Conservation (phyloP, 495 filamentous ascomycete genomes). For the Xeromyces bisporus region DNA sequence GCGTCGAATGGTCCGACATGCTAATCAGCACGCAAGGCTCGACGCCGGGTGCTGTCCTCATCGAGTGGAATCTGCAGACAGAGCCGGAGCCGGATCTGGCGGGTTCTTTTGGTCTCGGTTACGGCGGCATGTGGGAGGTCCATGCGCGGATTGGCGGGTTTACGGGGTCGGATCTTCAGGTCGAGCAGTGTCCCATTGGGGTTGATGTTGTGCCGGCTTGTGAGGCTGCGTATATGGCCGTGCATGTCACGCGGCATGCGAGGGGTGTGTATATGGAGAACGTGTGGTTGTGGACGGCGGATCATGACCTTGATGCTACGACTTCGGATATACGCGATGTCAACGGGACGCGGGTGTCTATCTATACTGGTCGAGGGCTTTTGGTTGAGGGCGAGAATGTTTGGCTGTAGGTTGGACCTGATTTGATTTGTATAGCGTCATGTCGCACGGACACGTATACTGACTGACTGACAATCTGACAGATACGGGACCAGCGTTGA, state of each 20-base stretch:
- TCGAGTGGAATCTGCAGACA: constrained; percentile 60
- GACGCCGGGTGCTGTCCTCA: constrained; percentile 48
- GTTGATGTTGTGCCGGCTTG: constrained; percentile 28
- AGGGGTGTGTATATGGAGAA: constrained; percentile 53
- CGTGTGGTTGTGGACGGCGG: constrained; percentile 87
- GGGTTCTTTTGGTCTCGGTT: constrained; percentile 22
- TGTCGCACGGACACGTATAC: no score
- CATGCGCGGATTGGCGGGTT: constrained; percentile 41
- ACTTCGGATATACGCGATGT: constrained; percentile 12
- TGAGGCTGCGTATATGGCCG: constrained; percentile 46
- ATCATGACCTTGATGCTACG: constrained; percentile 60
- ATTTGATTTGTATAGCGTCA: no score
- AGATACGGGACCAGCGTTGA: constrained; percentile 55
- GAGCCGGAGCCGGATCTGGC: no score
- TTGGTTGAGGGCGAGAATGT: constrained; percentile 38
- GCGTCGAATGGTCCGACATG: constrained; percentile 41
- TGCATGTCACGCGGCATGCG: constrained; percentile 44
- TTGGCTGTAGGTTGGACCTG: constrained; percentile 40
- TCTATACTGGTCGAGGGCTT: constrained; percentile 54
- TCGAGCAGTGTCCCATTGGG: constrained; percentile 31
- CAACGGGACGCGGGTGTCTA: constrained; percentile 39
- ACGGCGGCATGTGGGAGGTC: constrained; percentile 41
- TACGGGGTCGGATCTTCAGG: constrained; percentile 31
- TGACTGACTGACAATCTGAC: no score
- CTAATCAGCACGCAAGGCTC: constrained; percentile 43